Percentiles rank a stretch among this genome's conserved stretches.
Evolutionary conservation across 345 rosid genomes (phyloP).

Genomic region (Cardamine resedifolia): DNA sequence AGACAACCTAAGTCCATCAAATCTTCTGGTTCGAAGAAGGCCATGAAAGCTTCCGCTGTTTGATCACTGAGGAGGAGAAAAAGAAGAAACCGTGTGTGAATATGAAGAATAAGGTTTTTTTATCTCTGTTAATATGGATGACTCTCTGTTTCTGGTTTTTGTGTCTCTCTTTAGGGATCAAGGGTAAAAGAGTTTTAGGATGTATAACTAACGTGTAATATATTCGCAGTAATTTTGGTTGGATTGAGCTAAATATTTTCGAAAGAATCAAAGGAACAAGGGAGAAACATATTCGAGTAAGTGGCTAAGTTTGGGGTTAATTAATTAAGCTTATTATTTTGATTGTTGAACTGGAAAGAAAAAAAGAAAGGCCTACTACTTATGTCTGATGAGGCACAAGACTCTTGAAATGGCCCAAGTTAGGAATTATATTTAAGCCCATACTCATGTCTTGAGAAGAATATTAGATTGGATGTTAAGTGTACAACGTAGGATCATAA

Average conservation of each 20-base stretch:
- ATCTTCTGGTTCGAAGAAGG: slow-evolving; percentile 41
- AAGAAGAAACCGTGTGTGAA: not conserved
- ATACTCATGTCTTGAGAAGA: not conserved
- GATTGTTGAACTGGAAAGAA: not conserved
- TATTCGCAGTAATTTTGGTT: not conserved
- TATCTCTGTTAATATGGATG: not conserved
- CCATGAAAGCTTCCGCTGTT: slow-evolving; percentile 46
- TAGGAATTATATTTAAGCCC: not conserved
- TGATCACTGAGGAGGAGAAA: not conserved
- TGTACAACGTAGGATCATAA: too few relatives aligned
- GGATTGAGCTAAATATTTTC: not conserved
- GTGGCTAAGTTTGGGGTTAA: not conserved
- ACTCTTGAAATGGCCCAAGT: not conserved
- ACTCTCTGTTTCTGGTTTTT: slow-evolving; percentile 14
- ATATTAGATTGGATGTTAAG: not conserved
- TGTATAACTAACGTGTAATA: slow-evolving; percentile 12
- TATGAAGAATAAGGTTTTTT: slow-evolving; percentile 1
- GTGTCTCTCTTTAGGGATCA: not conserved
- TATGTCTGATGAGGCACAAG: not conserved
- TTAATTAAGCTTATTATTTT: not conserved
- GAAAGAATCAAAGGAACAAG: not conserved
- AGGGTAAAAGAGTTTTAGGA: not conserved
- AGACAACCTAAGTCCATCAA: slow-evolving; percentile 35
- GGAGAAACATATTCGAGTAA: not conserved
- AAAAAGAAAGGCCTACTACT: not conserved